Conservation (phyloP, 495 filamentous ascomycete species). For the Parachaetomium inaequale region DNA sequence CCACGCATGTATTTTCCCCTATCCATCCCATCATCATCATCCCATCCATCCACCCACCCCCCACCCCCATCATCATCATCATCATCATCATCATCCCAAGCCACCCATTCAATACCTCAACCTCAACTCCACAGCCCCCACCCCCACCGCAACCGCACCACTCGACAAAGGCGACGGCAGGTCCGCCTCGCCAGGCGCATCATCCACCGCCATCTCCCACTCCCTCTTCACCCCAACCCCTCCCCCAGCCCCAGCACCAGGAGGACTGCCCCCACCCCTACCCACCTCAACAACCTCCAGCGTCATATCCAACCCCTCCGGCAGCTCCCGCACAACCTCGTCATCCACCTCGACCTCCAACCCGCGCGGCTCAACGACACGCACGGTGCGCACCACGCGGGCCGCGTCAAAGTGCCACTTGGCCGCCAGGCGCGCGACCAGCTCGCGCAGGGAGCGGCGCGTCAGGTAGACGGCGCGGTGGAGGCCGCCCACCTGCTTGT, state of each 20-base stretch:
- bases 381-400: constrained; percentile 65
- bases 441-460: constrained; percentile 66
- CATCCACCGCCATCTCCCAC: constrained; percentile 53
- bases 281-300: constrained; percentile 47
- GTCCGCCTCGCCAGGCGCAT: constrained; percentile 40
- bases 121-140: constrained; percentile 45
- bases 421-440: constrained; percentile 64
- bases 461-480: constrained; percentile 86
- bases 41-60: background rate
- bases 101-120: constrained; percentile 40
- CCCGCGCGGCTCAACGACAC: constrained; percentile 60
- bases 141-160: constrained; percentile 19
- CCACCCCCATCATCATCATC: background rate
- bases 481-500: constrained; percentile 41
- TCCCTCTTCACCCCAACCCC: constrained; percentile 41
- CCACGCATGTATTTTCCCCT: background rate
- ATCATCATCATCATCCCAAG: background rate
- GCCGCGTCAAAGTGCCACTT: constrained; percentile 76
- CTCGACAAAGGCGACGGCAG: constrained; percentile 33
- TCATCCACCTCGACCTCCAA: constrained; percentile 86
- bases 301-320: constrained; percentile 87
- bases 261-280: no score
- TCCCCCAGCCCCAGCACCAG: background rate
- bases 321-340: constrained; percentile 78
- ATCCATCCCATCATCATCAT: background rate